Evolutionary conservation across 2,329 filamentous ascomycete species (phyloP), one percentile per base, ranked within the genome.

Genomic region (Aspergillus felis): DNA sequence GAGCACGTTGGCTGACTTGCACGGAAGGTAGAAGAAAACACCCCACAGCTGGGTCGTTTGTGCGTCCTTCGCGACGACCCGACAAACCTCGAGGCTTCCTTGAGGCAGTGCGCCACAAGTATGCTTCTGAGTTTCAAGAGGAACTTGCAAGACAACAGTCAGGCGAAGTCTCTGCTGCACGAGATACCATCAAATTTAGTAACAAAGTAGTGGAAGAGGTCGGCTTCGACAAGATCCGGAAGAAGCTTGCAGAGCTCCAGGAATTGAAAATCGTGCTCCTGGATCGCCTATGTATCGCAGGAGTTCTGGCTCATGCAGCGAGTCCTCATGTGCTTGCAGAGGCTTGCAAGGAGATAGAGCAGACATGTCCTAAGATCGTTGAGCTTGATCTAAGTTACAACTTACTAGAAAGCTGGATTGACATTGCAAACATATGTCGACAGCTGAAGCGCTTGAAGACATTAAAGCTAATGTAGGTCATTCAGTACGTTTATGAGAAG

Each of bases 201-300:
- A 81, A 83, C 41, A 97, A 97, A 75, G 84, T 92, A 20, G 93
- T 91, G 4, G 89, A 97, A 76, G 93, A 97, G 76, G 85, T 97
- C 35, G 94, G 94, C 29, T 97, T 97, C 66, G 92, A 96, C 65
- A 97, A 97, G 79, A 91, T 97, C 64, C 85, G 89, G 47, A 83
- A 83, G 63, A 86, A 92, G 74, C 87, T 95, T 68, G 88, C 92
- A 5, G 67, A 88, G 68, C 79, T 97, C 32, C 80, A 87, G 55
- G 90, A 94, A 66, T 81, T 97, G 58, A 87, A 83, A 64, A 87
- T 92, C 55, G 87, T 95, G 51, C 85, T 97, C 42, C 80, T 99
- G 7, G 92, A 97, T 75, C 87, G 88, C 14, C 76, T 91, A 68
- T 80, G 84, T 52, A 82, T 97, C 20, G 65, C 63, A 12, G 74